phyloP scores from a whole-genome alignment of 371 early-diverging fungal species.

The Aphelidium insulamus region DNA sequence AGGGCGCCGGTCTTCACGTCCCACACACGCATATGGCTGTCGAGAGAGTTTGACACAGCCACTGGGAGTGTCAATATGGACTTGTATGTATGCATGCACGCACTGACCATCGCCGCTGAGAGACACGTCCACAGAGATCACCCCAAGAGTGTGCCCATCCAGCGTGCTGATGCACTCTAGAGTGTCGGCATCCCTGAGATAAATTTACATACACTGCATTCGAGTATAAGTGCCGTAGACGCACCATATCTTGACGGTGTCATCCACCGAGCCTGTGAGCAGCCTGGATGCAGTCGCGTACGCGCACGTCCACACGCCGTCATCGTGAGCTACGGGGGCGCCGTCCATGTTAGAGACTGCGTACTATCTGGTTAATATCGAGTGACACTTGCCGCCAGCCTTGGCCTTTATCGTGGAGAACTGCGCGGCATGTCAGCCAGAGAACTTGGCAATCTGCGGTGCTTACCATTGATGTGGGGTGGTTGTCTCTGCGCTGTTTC shows the following conservation, averaged over 20 bases:
- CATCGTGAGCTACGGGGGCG: conserved; percentile 35
- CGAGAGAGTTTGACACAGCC: neutral
- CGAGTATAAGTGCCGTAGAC: too few species aligned
- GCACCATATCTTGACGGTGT: conserved; percentile 24
- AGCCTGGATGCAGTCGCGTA: conserved; percentile 19
- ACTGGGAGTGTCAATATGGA: too few species aligned
- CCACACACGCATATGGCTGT: neutral
- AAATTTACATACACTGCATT: too few species aligned
- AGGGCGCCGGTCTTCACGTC: neutral
- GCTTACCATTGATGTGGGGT: too few species aligned
- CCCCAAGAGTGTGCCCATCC: neutral
- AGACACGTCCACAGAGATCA: neutral
- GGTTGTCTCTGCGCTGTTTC: too few species aligned
- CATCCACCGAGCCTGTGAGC: conserved; percentile 29
- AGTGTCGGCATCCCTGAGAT: neutral
- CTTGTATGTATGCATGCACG: too few species aligned
- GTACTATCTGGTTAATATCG: too few species aligned
- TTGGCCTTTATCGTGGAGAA: too few species aligned
- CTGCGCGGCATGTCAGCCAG: too few species aligned
- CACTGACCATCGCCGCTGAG: neutral
- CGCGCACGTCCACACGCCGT: conserved; percentile 28
- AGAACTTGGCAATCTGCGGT: too few species aligned
- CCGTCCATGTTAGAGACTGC: too few species aligned
- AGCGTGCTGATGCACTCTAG: neutral
- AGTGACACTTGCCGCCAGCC: too few species aligned